phyloP scores from a whole-genome alignment of 2,329 filamentous ascomycete species.

The Paraphaeosphaeria minitans region DNA sequence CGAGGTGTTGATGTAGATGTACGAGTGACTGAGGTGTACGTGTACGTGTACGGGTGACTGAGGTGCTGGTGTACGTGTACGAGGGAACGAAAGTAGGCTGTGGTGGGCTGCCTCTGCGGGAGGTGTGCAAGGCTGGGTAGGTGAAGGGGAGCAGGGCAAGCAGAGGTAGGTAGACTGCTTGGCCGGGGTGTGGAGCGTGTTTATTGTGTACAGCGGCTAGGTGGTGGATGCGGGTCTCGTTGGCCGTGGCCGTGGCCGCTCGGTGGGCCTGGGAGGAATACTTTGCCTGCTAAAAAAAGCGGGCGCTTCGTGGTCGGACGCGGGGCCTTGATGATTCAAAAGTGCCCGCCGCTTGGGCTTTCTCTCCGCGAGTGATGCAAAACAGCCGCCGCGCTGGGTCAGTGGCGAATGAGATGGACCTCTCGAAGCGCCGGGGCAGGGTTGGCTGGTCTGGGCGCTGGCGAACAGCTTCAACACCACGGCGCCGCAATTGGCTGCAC shows the following conservation, averaged over 20 bases:
- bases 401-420: constrained; percentile 25
- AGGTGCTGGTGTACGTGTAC: constrained; percentile 24
- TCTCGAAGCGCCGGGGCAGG: constrained; percentile 38
- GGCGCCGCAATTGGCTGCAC: constrained; percentile 28
- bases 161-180: constrained; percentile 33
- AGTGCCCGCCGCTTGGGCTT: constrained; percentile 17
- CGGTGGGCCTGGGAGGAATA: constrained; percentile 29
- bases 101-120: constrained; percentile 4
- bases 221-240: constrained; percentile 34
- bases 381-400: constrained; percentile 32
- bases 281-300: constrained; percentile 37
- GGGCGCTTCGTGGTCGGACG: constrained; percentile 26
- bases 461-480: constrained; percentile 21
- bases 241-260: constrained; percentile 44
- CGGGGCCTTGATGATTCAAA: constrained; percentile 26
- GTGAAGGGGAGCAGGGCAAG: constrained; percentile 25
- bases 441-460: constrained; percentile 24
- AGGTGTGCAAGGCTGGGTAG: constrained; percentile 32
- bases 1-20: constrained; percentile 24
- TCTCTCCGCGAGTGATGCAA: constrained; percentile 27
- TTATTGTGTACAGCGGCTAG: constrained; percentile 39
- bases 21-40: constrained; percentile 19
- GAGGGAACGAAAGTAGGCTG: constrained; percentile 17
- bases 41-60: constrained; percentile 39
- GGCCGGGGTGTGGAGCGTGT: constrained; percentile 34